A percentile compares a stretch with the other conserved stretches of the same genome.
Evolutionary conservation across 1,284 basidiomycete genomes (phyloP).

Genomic region (Ustilago cynodontis): DNA sequence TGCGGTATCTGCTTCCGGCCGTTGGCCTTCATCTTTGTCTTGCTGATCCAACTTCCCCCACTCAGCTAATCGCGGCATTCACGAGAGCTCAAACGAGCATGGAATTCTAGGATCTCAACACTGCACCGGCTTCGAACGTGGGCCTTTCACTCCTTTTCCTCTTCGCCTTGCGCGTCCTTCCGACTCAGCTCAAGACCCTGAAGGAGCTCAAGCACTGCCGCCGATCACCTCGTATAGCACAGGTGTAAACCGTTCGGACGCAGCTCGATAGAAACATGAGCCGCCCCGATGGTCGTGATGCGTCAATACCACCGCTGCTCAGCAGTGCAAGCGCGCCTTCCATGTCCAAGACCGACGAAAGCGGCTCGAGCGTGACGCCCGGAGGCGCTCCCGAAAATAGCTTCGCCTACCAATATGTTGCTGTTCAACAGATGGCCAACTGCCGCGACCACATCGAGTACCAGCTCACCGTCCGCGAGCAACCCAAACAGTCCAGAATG

Average conservation of each 20-base stretch:
- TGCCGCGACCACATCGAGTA: conserved; percentile 63
- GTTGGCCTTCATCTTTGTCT: neutral
- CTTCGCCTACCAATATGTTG: conserved; percentile 60
- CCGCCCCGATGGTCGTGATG: conserved; percentile 15
- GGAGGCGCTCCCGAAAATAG: conserved; percentile 30
- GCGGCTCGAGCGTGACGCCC: conserved; percentile 30
- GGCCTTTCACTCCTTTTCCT: neutral
- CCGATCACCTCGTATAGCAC: neutral
- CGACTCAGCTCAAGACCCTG: neutral
- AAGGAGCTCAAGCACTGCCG: neutral
- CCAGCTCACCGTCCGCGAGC: conserved; percentile 62
- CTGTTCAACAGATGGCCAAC: conserved; percentile 56
- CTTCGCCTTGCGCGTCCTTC: neutral
- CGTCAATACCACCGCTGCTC: conserved; percentile 10
- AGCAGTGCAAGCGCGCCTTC: conserved; percentile 1
- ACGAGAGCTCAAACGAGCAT: conserved; percentile 18
- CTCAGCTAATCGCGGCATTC: neutral
- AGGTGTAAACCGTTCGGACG: neutral
- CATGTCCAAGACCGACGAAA: conserved; percentile 35
- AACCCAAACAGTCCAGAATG: conserved; percentile 67
- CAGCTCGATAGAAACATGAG: conserved; percentile 16
- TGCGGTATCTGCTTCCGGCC: neutral
- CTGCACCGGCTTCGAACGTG: conserved; percentile 1
- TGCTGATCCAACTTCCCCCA: neutral
- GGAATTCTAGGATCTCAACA: conserved; percentile 1